Conservation (phyloP, 176 grass and related monocot genomes). For the Cocos nucifera region DNA sequence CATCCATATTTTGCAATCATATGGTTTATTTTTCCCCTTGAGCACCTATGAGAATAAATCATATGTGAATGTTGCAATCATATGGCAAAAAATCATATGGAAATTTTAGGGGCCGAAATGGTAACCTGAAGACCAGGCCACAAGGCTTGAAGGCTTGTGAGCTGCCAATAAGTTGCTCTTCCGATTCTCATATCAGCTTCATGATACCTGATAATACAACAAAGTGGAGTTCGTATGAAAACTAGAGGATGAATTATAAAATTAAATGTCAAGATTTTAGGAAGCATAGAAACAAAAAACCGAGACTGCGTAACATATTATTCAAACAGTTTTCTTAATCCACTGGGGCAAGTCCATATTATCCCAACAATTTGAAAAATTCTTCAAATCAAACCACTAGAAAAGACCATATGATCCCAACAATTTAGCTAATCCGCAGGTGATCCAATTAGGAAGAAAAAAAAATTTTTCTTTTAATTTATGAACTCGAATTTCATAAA, state of each 20-base stretch:
- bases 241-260: neutral
- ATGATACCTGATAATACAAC: slow-evolving; percentile 55
- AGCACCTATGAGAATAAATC: neutral
- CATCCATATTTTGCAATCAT: slow-evolving; percentile 10
- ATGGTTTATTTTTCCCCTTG: neutral
- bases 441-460: no score
- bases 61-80: neutral
- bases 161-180: slow-evolving; percentile 95
- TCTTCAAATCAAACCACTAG: no score
- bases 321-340: no score
- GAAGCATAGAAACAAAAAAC: no score
- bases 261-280: neutral
- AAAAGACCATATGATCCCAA: no score
- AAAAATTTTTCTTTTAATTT: no score
- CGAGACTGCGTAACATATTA: no score
- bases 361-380: no score
- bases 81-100: neutral
- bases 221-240: neutral
- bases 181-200: slow-evolving; percentile 95
- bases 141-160: slow-evolving; percentile 97
- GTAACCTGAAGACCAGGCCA: slow-evolving; percentile 98
- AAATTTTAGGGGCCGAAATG: neutral
- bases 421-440: no score
- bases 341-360: no score
- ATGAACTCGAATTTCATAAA: no score